Conservation (phyloP, 2,329 filamentous ascomycete species). For the Trichoderma asperellum region DNA sequence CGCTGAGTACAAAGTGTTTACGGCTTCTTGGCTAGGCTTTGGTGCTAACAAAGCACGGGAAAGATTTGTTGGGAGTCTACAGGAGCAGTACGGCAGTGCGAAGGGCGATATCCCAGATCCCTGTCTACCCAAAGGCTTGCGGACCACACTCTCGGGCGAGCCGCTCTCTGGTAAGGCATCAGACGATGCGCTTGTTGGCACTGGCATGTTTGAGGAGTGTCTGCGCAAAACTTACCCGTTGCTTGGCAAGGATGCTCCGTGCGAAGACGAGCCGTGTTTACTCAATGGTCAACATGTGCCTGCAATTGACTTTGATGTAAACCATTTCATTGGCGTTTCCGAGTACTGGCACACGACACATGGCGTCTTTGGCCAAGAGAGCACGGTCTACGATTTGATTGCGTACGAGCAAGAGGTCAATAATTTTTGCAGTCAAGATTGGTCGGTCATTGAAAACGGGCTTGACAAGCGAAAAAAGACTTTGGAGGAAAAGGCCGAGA, state of each 20-base stretch:
- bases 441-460: conserved; percentile 73
- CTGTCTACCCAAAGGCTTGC: conserved; percentile 80
- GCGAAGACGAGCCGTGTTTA: conserved; percentile 80
- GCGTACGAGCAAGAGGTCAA: conserved; percentile 86
- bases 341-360: conserved; percentile 99
- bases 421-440: conserved; percentile 82
- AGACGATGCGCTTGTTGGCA: conserved; percentile 70
- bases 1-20: conserved; percentile 87
- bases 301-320: conserved; percentile 94
- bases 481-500: conserved; percentile 75
- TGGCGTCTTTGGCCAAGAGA: conserved; percentile 80
- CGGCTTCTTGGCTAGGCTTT: conserved; percentile 95
- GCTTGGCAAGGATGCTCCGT: conserved; percentile 85
- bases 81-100: conserved; percentile 64
- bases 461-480: conserved; percentile 70
- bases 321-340: conserved; percentile 96
- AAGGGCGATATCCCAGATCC: conserved; percentile 80
- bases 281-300: conserved; percentile 91
- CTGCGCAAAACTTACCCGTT: conserved; percentile 80
- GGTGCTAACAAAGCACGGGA: conserved; percentile 92
- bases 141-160: conserved; percentile 72
- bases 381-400: conserved; percentile 85
- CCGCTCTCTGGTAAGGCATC: conserved; percentile 46
- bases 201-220: conserved; percentile 85
- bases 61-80: conserved; percentile 78